Evolutionary conservation across 768 basidiomycete species (phyloP), one percentile per base, ranked within the genome.

Genomic region (Pleurotus tuoliensis): DNA sequence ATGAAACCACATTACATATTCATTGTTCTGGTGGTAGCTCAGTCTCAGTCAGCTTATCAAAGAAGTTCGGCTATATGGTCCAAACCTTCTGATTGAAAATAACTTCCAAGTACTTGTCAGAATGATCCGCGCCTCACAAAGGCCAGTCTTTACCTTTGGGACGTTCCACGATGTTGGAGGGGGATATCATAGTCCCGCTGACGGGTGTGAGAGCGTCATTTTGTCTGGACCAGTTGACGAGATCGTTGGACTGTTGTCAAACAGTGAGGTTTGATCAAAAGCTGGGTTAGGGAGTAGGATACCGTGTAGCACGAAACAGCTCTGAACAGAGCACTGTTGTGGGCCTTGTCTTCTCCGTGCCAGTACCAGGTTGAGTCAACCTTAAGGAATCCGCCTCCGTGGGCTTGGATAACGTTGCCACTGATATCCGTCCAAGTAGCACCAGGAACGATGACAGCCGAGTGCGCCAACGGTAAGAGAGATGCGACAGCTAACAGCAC

Each of bases 1-100:
- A 66, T 86, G 84, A 72, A 86, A 86, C 84, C 84, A 86, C 83
- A 86, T 83, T 18, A 85, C 84, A 63, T 84, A 84, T 72, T 84
- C 81, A 5, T 72, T 71, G 61, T 79, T 84, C 82, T 85, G 54
- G 15, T n/a, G 9, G 20, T 18, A 13, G 15, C 11, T 16, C 24
- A 43, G 15, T 20, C 11, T 16, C 24, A 40, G 15, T 20, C 7
- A 39, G 9, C 40, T 34, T 20, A 11, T 41, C 20, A 22, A 24
- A 43, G 20, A 12, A 3, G 25, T 9, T 40, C 54, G 25, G 30
- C 30, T 11, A 11, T 8, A 34, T 11, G 30, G 8, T 34, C 30
- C 67, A 13, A 40, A 81, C 82, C 62, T 71, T 73, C 62, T 72
- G 68, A 66, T 84, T 83, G 68, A 76, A 84, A 1, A 83, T 61